A percentile compares a stretch with the other conserved stretches of the same genome.
These are phyloP conservation scores for Boletus reticuloceps DNA, from an alignment of 768 basidiomycete species.

Conservation along the genomic window DNA sequence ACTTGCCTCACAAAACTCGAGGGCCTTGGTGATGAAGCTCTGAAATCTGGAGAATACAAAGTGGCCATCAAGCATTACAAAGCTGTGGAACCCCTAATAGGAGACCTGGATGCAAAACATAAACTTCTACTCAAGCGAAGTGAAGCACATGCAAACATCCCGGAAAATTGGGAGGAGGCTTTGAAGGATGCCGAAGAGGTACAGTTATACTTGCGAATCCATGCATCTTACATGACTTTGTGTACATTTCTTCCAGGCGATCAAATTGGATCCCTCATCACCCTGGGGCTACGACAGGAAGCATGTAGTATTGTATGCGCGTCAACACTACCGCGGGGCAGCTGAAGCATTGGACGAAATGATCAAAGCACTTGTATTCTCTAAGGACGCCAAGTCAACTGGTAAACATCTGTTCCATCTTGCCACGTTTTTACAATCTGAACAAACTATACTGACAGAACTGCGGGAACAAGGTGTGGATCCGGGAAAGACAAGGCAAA, in stretches of 20 bases:
- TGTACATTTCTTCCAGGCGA: constrained; percentile 5
- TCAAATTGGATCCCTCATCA: constrained; percentile 8
- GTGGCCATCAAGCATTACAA: constrained; percentile 17
- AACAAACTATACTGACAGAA: not conserved
- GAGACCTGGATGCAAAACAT: not conserved
- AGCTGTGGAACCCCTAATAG: constrained; percentile 6
- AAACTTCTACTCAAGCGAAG: constrained; percentile 15
- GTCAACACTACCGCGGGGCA: constrained; percentile 6
- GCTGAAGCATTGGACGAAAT: constrained; percentile 12
- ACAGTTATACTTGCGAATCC: not conserved
- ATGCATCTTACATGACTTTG: not conserved
- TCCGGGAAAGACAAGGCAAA: not conserved
- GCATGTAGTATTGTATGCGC: constrained; percentile 4
- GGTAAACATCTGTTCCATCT: not conserved
- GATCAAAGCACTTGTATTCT: not conserved
- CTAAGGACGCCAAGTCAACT: constrained; percentile 2
- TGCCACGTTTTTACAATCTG: not conserved
- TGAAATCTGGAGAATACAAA: not conserved
- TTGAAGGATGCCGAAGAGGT: constrained; percentile 17
- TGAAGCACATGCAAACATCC: not conserved
- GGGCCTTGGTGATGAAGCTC: constrained; percentile 5
- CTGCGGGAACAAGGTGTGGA: constrained; percentile 6
- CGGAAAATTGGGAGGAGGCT: constrained; percentile 1
- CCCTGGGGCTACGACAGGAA: constrained; percentile 18
- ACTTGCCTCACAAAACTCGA: constrained; percentile 10